These are phyloP conservation scores for Blastocladiella emersonii DNA, from an alignment of 371 early-diverging fungal species.

Conservation along the genomic window DNA sequence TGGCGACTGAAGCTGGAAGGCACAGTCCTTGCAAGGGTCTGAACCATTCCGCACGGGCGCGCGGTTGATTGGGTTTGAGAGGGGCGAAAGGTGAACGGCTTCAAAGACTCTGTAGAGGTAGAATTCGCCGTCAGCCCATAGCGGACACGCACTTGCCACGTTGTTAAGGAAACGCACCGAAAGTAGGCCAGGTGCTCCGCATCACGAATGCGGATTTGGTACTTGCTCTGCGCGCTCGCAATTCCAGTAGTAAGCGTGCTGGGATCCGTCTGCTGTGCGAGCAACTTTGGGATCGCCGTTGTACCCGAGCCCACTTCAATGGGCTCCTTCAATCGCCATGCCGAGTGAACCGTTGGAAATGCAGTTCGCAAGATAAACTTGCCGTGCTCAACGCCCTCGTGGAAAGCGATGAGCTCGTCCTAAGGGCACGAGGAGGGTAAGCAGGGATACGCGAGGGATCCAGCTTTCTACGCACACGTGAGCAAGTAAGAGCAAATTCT, in stretches of 20 bases:
- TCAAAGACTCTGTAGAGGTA: slow-evolving; percentile 14
- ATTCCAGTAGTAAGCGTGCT: slow-evolving; percentile 16
- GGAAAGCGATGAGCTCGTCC: neutral
- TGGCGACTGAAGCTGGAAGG: slow-evolving; percentile 25
- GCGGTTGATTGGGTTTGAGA: no score
- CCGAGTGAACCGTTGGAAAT: slow-evolving; percentile 30
- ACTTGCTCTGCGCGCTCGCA: slow-evolving; percentile 13
- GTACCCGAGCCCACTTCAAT: slow-evolving; percentile 40
- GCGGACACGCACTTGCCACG: no score
- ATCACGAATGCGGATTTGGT: slow-evolving; percentile 31
- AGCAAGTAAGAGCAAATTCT: slow-evolving; percentile 28
- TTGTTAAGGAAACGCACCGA: slow-evolving; percentile 5
- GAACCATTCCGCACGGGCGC: slow-evolving; percentile 20
- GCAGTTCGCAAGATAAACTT: slow-evolving; percentile 34
- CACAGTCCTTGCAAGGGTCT: slow-evolving; percentile 36
- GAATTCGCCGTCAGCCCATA: no score
- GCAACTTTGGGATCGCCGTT: slow-evolving; percentile 26
- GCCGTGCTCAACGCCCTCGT: slow-evolving; percentile 24
- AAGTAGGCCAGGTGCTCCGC: slow-evolving; percentile 36
- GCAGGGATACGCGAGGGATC: no score
- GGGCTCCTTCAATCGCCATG: slow-evolving; percentile 38
- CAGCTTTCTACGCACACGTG: slow-evolving; percentile 18
- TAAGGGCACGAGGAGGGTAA: slow-evolving; percentile 9
- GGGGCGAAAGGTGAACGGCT: slow-evolving; percentile 9
- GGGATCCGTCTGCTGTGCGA: slow-evolving; percentile 14